Conservation (phyloP, 139 green algal species). For the Zygnema cylindricum region DNA sequence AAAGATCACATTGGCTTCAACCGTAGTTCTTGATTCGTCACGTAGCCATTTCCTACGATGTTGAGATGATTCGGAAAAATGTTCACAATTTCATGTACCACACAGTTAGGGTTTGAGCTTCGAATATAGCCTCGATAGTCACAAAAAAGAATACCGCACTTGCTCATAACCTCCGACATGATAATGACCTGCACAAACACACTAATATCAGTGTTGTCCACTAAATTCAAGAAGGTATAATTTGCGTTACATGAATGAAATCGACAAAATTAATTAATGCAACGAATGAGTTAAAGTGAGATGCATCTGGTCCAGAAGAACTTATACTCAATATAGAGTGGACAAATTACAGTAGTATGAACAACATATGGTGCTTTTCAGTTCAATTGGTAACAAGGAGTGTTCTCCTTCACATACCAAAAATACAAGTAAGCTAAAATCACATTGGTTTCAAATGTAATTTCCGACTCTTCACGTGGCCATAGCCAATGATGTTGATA, state of each 20-base stretch:
- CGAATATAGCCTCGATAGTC: slow-evolving; percentile 71
- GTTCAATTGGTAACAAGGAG: too few relatives aligned
- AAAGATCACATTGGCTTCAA: not conserved
- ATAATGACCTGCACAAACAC: slow-evolving; percentile 31
- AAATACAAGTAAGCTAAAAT: too few relatives aligned
- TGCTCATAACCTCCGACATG: slow-evolving; percentile 27
- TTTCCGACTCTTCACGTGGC: slow-evolving; percentile 3
- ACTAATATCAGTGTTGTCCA: not conserved
- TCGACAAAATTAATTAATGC: too few relatives aligned
- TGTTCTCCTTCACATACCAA: too few relatives aligned
- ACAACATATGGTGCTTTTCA: too few relatives aligned
- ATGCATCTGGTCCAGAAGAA: too few relatives aligned
- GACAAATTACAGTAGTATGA: too few relatives aligned
- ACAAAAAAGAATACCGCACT: slow-evolving; percentile 62
- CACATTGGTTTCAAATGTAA: not conserved
- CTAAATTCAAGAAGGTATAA: not conserved
- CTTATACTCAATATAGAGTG: too few relatives aligned
- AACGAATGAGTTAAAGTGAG: too few relatives aligned
- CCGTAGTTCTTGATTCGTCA: not conserved
- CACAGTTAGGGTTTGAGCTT: slow-evolving; percentile 65
- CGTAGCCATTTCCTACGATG: not conserved
- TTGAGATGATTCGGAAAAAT: slow-evolving; percentile 31
- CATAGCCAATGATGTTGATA: not conserved
- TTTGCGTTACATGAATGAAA: too few relatives aligned
- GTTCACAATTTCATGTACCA: slow-evolving; percentile 65